Evolutionary conservation across 2,329 filamentous ascomycete species (phyloP).

Genomic region (Ophiostoma fasciatum): DNA sequence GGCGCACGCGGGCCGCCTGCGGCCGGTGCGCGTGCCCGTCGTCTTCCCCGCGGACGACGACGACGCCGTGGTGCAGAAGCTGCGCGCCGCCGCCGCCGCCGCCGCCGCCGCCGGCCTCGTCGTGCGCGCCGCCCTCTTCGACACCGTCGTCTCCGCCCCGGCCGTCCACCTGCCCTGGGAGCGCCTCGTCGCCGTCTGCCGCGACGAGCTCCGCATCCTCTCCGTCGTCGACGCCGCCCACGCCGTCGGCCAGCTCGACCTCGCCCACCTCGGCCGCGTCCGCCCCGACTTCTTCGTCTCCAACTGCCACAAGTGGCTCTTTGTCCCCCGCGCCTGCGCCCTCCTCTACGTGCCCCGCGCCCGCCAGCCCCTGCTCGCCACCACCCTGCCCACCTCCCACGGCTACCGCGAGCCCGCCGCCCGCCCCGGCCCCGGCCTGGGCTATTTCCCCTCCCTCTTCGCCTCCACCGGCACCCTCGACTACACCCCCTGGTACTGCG

Average conservation of each 20-base stretch:
- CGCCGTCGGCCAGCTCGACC: conserved; percentile 51
- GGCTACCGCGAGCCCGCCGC: conserved; percentile 33
- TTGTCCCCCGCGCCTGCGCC: conserved; percentile 52
- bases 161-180: conserved; percentile 60
- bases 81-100: conserved; percentile 34
- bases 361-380: conserved; percentile 52
- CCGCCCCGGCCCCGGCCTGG: too few species aligned
- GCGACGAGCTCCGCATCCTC: conserved; percentile 37
- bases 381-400: conserved; percentile 54
- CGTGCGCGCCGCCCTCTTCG: conserved; percentile 52
- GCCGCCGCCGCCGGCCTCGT: conserved; percentile 34
- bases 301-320: conserved; percentile 67
- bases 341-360: conserved; percentile 52
- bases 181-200: conserved; percentile 39
- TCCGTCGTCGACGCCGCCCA: conserved; percentile 60
- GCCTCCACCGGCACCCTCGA: conserved; percentile 53
- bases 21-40: conserved; percentile 33
- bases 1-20: conserved; percentile 32
- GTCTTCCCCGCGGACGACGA: conserved; percentile 48
- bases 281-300: conserved; percentile 58
- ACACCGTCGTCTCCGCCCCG: conserved; percentile 53
- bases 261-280: conserved; percentile 38
- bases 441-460: conserved; percentile 45
- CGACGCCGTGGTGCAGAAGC: conserved; percentile 36
- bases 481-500: conserved; percentile 44